phyloP scores from a whole-genome alignment of 306 rosid genomes.

The Hippophae gyantsensis region DNA sequence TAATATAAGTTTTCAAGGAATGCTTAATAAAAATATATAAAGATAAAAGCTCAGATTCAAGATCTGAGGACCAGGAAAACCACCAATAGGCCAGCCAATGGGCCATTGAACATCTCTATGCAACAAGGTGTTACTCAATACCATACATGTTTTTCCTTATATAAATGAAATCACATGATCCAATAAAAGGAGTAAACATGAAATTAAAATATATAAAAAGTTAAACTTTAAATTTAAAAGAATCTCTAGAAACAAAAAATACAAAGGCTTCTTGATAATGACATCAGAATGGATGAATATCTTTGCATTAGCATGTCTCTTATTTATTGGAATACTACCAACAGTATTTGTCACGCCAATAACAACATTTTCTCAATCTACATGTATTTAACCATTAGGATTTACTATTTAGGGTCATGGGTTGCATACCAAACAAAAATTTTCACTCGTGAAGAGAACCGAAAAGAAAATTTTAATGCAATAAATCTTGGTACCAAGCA shows the following conservation, averaged over 20 bases:
- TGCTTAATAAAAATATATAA: too few relatives aligned
- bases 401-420: too few relatives aligned
- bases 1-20: too few relatives aligned
- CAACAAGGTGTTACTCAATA: constrained; percentile 38
- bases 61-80: constrained; percentile 86
- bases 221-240: background rate
- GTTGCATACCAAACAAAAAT: too few relatives aligned
- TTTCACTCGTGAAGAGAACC: too few relatives aligned
- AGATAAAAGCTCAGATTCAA: background rate
- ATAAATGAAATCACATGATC: background rate
- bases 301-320: constrained; percentile 50
- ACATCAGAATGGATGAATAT: constrained; percentile 57
- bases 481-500: too few relatives aligned
- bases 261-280: constrained; percentile 59
- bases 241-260: background rate
- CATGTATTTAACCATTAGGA: too few relatives aligned
- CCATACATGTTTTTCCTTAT: constrained; percentile 54
- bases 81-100: constrained; percentile 23
- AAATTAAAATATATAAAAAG: background rate
- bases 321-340: constrained; percentile 43
- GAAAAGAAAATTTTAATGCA: too few relatives aligned
- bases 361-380: too few relatives aligned
- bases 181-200: background rate
- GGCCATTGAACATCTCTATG: too few relatives aligned
- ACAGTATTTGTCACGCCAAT: too few relatives aligned